Conservation (phyloP, 768 basidiomycete species). For the Trametes gibbosa region DNA sequence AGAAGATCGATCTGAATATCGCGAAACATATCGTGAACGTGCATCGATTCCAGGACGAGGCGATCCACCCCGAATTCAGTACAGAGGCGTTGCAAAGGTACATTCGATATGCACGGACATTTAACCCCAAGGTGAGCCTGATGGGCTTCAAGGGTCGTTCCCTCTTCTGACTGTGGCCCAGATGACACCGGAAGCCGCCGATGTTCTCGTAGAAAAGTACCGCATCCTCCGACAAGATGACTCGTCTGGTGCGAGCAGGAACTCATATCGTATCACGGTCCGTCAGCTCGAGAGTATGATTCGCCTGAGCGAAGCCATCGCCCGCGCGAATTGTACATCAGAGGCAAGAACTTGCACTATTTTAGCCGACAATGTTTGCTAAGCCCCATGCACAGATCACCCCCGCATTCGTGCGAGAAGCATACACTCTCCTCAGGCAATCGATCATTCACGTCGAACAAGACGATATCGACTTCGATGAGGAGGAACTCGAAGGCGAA, state of each 20-base stretch:
- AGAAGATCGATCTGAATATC: slow-evolving; percentile 87
- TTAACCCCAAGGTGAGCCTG: slow-evolving; percentile 84
- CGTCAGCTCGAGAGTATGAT: slow-evolving; percentile 99
- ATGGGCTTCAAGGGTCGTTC: no score
- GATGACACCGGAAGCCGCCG: slow-evolving; percentile 91
- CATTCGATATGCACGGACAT: slow-evolving; percentile 95
- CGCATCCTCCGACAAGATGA: slow-evolving; percentile 91
- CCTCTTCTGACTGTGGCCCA: no score
- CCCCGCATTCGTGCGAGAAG: slow-evolving; percentile 92
- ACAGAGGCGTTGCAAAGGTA: slow-evolving; percentile 96
- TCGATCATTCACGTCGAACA: slow-evolving; percentile 99
- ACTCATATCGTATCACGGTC: slow-evolving; percentile 96
- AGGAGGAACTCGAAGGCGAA: slow-evolving; percentile 71
- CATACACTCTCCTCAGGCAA: slow-evolving; percentile 88
- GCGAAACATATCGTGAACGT: slow-evolving; percentile 98
- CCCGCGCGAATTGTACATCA: slow-evolving; percentile 92
- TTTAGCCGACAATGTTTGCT: background rate
- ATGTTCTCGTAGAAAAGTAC: slow-evolving; percentile 94
- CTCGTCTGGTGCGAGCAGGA: slow-evolving; percentile 79
- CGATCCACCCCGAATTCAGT: slow-evolving; percentile 94
- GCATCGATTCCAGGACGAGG: slow-evolving; percentile 91
- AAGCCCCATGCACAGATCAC: slow-evolving; percentile 59
- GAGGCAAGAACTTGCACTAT: slow-evolving; percentile 51
- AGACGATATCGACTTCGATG: slow-evolving; percentile 97
- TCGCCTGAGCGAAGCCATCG: slow-evolving; percentile 95